Evolutionary conservation across 1,139 yeast genomes (phyloP), one percentile per base, ranked within the genome.

Genomic region (Sugiyamaella sp.): DNA sequence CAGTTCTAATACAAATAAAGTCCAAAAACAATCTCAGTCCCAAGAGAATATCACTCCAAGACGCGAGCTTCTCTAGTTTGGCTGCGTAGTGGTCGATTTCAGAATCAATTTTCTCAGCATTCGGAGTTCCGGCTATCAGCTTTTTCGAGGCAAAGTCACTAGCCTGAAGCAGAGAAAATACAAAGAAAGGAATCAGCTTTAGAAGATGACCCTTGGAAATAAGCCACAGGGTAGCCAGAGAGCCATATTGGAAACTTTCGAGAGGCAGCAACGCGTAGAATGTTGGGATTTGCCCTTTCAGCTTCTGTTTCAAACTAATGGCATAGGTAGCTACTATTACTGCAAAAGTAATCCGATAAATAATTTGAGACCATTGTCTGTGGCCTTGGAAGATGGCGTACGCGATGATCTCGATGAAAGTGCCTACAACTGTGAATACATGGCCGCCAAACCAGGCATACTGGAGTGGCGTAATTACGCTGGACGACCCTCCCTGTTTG

Each of bases 251-350:
- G 56, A 81, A 77, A 61, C 85, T 86, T 63, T 84, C 90, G 64
- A 85, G 83, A n/a, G 74, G 76, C 56, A 78, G 71, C 51, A 74
- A 56, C 33, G 68, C 65, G 53, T 64, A 66, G 48, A 71, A 57
- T 60, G 69, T 61, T 1, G 73, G 73, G 5, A 58, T 47, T 42
- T 65, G 67, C 14, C 73, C 72, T 4, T 65, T 66, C 27, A 70
- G 60, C 49, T 63, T 68, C 60, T 89, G 91, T 68, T 76, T 81
- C 24, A 87, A 70, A 55, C 89, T 84, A 57, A 89, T 78, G 10
- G 86, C 85, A 71, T 90, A 90, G 17, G 95, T 84, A 57, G 78
- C 78, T 29, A 85, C 67, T 1, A 85, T 84, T n/a, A 89, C 86
- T 4, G 84, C 48, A 57, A 84, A 83, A 0, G 88, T 78, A 42